phyloP scores from a whole-genome alignment of 2,329 filamentous ascomycete species.

The Simplicillium sp. region DNA sequence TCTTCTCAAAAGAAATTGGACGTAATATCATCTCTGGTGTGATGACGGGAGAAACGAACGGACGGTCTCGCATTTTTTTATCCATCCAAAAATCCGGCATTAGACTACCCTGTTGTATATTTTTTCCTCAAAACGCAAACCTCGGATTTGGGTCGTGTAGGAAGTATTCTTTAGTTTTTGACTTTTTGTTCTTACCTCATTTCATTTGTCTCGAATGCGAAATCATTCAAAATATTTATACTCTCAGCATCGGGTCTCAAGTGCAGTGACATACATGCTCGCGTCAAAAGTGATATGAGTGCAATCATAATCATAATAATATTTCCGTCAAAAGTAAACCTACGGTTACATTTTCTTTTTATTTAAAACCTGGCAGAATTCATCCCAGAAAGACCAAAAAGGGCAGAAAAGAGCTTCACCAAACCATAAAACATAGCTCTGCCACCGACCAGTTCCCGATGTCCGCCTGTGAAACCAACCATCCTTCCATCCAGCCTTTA shows the following conservation, averaged over 20 bases:
- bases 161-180: constrained; percentile 1
- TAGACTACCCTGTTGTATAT: constrained; percentile 8
- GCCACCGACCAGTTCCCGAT: too few relatives aligned
- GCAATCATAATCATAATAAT: too few relatives aligned
- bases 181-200: constrained; percentile 1
- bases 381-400: too few relatives aligned
- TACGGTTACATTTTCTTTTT: too few relatives aligned
- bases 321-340: too few relatives aligned
- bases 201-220: constrained; percentile 3
- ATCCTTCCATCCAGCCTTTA: too few relatives aligned
- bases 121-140: constrained; percentile 7
- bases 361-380: too few relatives aligned
- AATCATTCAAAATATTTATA: constrained; percentile 2
- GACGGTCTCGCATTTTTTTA: background rate
- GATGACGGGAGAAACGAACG: constrained; percentile 4
- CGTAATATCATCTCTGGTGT: constrained; percentile 7
- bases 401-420: too few relatives aligned
- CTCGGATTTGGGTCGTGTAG: constrained; percentile 2
- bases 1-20: constrained; percentile 2
- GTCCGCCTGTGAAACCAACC: too few relatives aligned
- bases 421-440: too few relatives aligned
- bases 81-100: background rate
- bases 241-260: background rate
- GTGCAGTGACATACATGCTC: background rate
- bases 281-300: too few relatives aligned